A percentile compares a stretch with the other conserved stretches of the same genome.
These are phyloP conservation scores for Gossypium davidsonii DNA, from an alignment of 441 rosid genomes.

Conservation along the genomic window DNA sequence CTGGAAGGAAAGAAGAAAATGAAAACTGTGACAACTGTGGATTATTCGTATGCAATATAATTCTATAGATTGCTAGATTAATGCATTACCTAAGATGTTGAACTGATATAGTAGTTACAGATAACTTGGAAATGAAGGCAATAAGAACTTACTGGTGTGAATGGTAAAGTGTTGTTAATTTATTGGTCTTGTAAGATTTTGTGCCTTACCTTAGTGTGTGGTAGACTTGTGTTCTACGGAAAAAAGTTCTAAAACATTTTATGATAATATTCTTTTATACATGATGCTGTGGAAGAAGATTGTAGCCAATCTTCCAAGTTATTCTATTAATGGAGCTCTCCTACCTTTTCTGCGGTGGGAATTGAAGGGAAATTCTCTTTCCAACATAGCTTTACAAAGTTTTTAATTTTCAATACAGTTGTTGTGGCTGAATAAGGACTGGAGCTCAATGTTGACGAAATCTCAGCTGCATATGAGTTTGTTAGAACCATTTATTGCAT, in stretches of 20 bases:
- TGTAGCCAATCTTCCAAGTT: background rate
- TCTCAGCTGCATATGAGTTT: constrained; percentile 88
- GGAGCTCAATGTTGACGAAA: constrained; percentile 65
- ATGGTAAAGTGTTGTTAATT: background rate
- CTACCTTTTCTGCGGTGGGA: background rate
- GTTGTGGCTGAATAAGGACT: constrained; percentile 66
- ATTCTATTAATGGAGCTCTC: background rate
- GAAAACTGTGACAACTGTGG: background rate
- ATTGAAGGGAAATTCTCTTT: background rate
- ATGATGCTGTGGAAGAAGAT: background rate
- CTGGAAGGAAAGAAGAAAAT: constrained; percentile 4
- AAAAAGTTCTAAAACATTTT: background rate
- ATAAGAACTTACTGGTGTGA: background rate
- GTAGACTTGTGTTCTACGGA: background rate
- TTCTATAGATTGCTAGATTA: background rate
- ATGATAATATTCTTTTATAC: background rate
- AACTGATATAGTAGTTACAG: background rate
- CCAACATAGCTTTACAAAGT: constrained; percentile 12
- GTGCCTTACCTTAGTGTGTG: background rate
- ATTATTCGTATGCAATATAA: background rate
- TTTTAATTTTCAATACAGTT: constrained; percentile 43
- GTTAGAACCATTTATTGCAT: constrained; percentile 90
- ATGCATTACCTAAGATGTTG: background rate
- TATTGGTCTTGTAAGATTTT: background rate
- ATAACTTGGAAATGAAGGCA: background rate